Percentiles rank a stretch among this genome's conserved stretches.
Evolutionary conservation across 192 early-diverging fungal genomes (phyloP).

Genomic region (Gonapodya sp.): DNA sequence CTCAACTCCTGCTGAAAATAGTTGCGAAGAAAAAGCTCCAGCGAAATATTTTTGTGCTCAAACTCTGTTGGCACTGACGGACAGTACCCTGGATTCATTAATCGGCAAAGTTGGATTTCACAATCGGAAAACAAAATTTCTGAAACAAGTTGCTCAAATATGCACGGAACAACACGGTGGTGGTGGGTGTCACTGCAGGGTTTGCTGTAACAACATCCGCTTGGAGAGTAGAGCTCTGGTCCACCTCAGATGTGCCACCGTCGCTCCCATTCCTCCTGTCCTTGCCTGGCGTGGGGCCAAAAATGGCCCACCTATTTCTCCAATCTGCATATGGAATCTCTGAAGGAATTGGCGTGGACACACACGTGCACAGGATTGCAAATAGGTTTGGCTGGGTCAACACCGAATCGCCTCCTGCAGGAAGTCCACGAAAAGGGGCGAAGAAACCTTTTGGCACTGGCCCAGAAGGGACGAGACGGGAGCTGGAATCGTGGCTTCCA

Average conservation of each 20-base stretch:
- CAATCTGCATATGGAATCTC: background rate
- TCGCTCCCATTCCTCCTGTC: slow-evolving; percentile 65
- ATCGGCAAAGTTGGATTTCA: slow-evolving; percentile 87
- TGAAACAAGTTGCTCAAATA: slow-evolving; percentile 69
- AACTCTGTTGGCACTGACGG: slow-evolving; percentile 47
- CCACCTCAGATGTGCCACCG: slow-evolving; percentile 71
- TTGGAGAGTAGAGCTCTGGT: too few relatives aligned
- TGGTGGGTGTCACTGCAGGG: background rate
- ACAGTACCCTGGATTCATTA: slow-evolving; percentile 53
- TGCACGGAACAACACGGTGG: slow-evolving; percentile 24
- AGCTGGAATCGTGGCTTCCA: slow-evolving; percentile 73
- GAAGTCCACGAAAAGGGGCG: slow-evolving; percentile 25
- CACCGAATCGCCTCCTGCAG: slow-evolving; percentile 19
- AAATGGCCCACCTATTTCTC: slow-evolving; percentile 54
- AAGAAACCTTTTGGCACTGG: slow-evolving; percentile 21
- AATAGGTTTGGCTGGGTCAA: slow-evolving; percentile 83
- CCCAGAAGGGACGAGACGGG: slow-evolving; percentile 71
- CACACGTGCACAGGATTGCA: slow-evolving; percentile 84
- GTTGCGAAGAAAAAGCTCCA: slow-evolving; percentile 34
- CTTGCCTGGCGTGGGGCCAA: slow-evolving; percentile 87
- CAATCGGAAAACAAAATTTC: slow-evolving; percentile 63
- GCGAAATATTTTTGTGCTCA: slow-evolving; percentile 47
- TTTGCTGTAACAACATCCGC: too few relatives aligned
- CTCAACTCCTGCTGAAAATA: background rate
- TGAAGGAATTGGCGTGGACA: slow-evolving; percentile 87